Base-by-base conservation (phyloP, 139 green algal genomes). In the Mesotaenium endlicherianum region DNA sequence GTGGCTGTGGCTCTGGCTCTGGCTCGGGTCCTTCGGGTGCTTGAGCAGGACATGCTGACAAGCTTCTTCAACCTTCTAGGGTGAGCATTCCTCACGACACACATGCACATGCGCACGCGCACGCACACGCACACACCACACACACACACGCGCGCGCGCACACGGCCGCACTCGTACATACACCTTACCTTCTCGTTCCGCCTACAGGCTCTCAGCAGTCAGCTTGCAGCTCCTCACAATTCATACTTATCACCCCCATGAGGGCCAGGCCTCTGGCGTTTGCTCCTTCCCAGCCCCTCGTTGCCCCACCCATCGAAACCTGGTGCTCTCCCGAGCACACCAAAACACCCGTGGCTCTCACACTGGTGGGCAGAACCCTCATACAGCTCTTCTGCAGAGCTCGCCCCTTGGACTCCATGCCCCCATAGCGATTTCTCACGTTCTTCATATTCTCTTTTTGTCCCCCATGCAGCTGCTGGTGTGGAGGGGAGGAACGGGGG, bases 61-160 rank as follows among this genome's bases (percentile, higher is more conserved):
- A 49, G 60, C 45, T 49, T 64, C 40, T 85, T 72, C 78, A 85
- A 78, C 78, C 60, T 85, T 14, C n/a, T 85, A 8, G 78, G 78
- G 78, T 85, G 26, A 64, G 58, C 49, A 60, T 55, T 30, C 42
- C 8, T 43, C 8, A 26, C 11, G 8, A 57, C 47, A 57, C 47
- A 57, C 47, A 57, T 11, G 11, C 47, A 57, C 47, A 57, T 11
- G 11, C 47, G 11, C 47, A 57, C n/a, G n/a, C n/a, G n/a, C n/a
- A n/a, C n/a, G n/a, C n/a, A n/a, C n/a, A n/a, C n/a, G n/a, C n/a
- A n/a, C n/a, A n/a, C n/a, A n/a, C n/a, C 47, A 57, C 47, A 57
- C 47, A 57, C 47, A 57, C 47, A 57, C 47, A 57, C 11, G 47
- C 11, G 47, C 11, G 47, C 11, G 47, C 11, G 47, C 47, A 57